Base-by-base conservation (phyloP, 768 basidiomycete genomes). In the Hebeloma cylindrosporum region DNA sequence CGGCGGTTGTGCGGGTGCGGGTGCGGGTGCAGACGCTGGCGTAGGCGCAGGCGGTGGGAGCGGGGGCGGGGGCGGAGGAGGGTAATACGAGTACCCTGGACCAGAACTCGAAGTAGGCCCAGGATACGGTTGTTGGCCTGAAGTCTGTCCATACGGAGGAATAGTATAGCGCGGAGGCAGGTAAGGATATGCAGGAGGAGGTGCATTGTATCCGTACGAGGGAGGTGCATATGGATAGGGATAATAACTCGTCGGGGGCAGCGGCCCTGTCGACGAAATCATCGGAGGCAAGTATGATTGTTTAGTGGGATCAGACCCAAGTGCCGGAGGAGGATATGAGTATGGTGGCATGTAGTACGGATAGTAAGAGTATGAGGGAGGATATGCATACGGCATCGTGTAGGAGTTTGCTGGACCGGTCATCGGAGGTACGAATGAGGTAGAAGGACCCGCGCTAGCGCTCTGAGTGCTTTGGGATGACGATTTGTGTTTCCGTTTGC, bases 311-410 rank as follows among this genome's bases (percentile, higher is more conserved):
- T n/a, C n/a, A n/a, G n/a, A n/a, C n/a, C n/a, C n/a, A n/a, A n/a
- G n/a, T n/a, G 21, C 14, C 21, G 16, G 36, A 5, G 56, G 60
- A 10, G 64, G 57, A 48, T 66, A 54, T n/a, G 58, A 41, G 48
- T 63, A 68, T 1, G 71, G 64, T 8, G 66, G 63, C 54, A 68
- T 55, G 45, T 71, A 73, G 53, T 68, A 74, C 7, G 69, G 66
- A 22, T 63, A 58, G 17, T 63, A 55, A 29, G 60, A 43, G 30
- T 56, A 54, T 18, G 58, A 44, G 7, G 54, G 38, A 17, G 59
- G 45, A 21, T 48, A 43, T 18, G 40, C 44, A 33, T 48, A 53
- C 22, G 45, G 26, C 9, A 22, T 20, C 45, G 36, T 21, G 51
- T 40, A 8, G 41, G 48, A 9, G 27, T 25, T n/a, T 40, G 45